These are phyloP conservation scores for Trypanosoma lewisi DNA, from an alignment of 208 protist species.

Conservation along the genomic window DNA sequence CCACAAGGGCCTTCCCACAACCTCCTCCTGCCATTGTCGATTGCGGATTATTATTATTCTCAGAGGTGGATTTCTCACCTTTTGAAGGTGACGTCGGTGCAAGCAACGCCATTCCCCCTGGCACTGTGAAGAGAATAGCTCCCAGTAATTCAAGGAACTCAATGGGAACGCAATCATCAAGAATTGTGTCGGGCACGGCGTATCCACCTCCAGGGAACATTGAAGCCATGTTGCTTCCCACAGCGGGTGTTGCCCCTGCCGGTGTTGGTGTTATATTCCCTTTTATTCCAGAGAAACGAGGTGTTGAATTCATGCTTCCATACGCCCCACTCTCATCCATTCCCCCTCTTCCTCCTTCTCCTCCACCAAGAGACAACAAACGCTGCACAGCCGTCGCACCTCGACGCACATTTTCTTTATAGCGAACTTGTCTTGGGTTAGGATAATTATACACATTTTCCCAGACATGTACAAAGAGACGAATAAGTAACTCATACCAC, in stretches of 20 bases:
- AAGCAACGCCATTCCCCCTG: constrained; percentile 14
- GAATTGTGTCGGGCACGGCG: constrained; percentile 23
- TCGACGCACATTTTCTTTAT: constrained; percentile 17
- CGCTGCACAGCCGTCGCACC: constrained; percentile 29
- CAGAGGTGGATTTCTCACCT: not conserved
- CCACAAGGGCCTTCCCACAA: constrained; percentile 19
- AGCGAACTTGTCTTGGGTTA: constrained; percentile 50
- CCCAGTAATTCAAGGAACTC: constrained; percentile 71
- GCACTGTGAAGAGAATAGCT: constrained; percentile 53
- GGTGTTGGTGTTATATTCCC: constrained; percentile 2
- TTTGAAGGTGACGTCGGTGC: not conserved
- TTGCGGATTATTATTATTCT: not conserved
- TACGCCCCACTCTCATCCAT: not conserved
- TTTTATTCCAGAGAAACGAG: too few species aligned
- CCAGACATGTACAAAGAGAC: constrained; percentile 62
- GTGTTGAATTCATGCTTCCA: too few species aligned
- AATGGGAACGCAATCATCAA: constrained; percentile 64
- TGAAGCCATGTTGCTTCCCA: not conserved
- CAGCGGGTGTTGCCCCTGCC: not conserved
- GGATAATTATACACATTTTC: constrained; percentile 48
- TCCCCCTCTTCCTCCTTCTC: too few species aligned
- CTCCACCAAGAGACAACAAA: constrained; percentile 24
- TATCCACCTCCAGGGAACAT: constrained; percentile 46
- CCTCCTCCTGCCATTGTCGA: not conserved
- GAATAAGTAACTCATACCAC: constrained; percentile 49